phyloP scores from a whole-genome alignment of 495 filamentous ascomycete genomes.

The Penicilliopsis zonata region DNA sequence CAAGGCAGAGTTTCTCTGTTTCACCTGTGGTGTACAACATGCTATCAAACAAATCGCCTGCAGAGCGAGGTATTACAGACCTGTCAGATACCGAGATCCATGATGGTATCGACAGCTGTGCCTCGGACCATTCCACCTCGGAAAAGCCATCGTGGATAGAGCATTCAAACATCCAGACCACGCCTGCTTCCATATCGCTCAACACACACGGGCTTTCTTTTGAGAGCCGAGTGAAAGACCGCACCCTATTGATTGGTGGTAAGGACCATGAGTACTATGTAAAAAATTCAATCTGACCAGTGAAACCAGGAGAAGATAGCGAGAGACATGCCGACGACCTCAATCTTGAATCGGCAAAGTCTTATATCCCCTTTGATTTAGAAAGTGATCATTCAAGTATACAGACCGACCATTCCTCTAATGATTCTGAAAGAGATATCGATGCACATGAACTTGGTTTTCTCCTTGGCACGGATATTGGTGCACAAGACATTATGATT shows the following conservation, averaged over 20 bases:
- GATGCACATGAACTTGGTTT: slow-evolving; percentile 7
- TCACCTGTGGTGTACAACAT: not conserved
- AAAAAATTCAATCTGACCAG: not conserved
- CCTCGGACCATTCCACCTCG: no score
- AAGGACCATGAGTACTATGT: no score
- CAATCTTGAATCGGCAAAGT: not conserved
- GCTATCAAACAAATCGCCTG: not conserved
- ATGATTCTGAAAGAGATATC: slow-evolving; percentile 4
- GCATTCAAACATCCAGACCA: no score
- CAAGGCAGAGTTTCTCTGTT: not conserved
- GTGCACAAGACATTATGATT: not conserved
- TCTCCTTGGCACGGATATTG: not conserved
- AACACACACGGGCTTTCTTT: no score
- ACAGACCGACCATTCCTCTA: not conserved
- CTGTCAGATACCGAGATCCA: not conserved
- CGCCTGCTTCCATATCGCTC: no score
- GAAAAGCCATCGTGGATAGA: no score
- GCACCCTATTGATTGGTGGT: no score
- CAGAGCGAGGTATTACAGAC: not conserved
- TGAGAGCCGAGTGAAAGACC: no score
- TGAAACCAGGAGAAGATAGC: not conserved
- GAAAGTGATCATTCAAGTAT: no score
- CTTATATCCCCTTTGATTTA: no score
- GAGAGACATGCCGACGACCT: not conserved
- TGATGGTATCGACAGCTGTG: no score